Conservation (phyloP, 108 stramenopile species). For the Stephanodiscus triporus region DNA sequence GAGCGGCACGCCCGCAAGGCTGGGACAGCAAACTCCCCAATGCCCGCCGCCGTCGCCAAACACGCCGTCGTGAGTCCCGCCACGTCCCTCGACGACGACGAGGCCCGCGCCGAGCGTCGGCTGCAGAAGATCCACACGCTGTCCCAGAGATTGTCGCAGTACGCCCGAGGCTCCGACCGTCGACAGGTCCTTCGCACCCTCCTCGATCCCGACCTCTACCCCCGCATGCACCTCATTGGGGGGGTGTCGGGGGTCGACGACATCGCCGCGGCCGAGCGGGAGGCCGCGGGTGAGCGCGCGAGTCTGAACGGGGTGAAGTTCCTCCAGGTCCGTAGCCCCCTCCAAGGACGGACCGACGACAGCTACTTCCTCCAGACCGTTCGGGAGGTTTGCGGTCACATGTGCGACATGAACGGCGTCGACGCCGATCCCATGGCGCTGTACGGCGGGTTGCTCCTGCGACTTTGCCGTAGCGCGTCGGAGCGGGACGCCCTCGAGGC, state of each 20-base stretch:
- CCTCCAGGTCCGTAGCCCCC: slow-evolving; percentile 18
- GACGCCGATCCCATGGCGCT: slow-evolving; percentile 53
- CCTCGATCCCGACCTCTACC: slow-evolving; percentile 13
- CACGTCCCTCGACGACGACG: background rate
- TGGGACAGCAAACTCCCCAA: too few species aligned
- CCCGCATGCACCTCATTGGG: slow-evolving; percentile 29
- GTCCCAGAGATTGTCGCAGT: slow-evolving; percentile 24
- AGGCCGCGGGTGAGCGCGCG: slow-evolving; percentile 49
- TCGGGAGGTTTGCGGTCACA: slow-evolving; percentile 51
- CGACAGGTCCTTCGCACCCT: slow-evolving; percentile 34
- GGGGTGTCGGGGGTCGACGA: slow-evolving; percentile 40
- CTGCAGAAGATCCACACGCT: background rate
- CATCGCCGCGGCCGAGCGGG: slow-evolving; percentile 60
- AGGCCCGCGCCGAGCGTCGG: background rate
- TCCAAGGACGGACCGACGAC: slow-evolving; percentile 21
- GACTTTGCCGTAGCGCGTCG: slow-evolving; percentile 28
- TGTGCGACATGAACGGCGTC: slow-evolving; percentile 58
- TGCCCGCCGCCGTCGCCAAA: background rate
- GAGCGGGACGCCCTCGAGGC: slow-evolving; percentile 47
- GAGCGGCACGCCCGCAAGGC: background rate
- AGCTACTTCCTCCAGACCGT: slow-evolving; percentile 54
- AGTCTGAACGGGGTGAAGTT: slow-evolving; percentile 67
- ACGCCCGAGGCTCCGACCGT: slow-evolving; percentile 36
- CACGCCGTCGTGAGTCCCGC: background rate
- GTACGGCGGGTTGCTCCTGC: slow-evolving; percentile 49